A percentile compares a stretch with the other conserved stretches of the same genome.
These are phyloP conservation scores for Floccularia luteovirens DNA, from an alignment of 768 basidiomycete genomes.

Conservation along the genomic window DNA sequence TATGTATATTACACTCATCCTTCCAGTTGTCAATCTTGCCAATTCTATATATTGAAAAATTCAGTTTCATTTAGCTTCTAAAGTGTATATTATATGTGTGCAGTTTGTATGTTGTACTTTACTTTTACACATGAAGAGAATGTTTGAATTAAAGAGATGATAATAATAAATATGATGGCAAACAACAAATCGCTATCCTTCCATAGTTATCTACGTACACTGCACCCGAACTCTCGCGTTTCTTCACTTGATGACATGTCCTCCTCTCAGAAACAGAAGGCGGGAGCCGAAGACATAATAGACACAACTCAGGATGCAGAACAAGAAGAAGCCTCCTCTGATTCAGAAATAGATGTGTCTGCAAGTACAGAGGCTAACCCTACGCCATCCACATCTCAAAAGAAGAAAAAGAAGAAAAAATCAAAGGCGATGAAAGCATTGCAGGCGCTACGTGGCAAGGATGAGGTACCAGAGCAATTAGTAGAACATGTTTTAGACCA, in stretches of 20 bases:
- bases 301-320: slow-evolving; percentile 27
- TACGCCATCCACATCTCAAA: slow-evolving; percentile 35
- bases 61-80: no score
- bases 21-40: no score
- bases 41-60: no score
- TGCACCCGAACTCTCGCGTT: slow-evolving; percentile 1
- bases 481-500: slow-evolving; percentile 62
- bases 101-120: no score
- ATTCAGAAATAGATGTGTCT: slow-evolving; percentile 14
- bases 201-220: no score
- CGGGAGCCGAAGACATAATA: slow-evolving; percentile 31
- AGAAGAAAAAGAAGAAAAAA: slow-evolving; percentile 88
- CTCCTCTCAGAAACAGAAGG: slow-evolving; percentile 32
- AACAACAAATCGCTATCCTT: no score
- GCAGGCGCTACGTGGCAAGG: slow-evolving; percentile 37
- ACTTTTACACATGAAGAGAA: no score
- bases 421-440: slow-evolving; percentile 55
- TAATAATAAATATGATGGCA: no score
- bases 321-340: slow-evolving; percentile 19
- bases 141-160: no score
- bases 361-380: slow-evolving; percentile 10
- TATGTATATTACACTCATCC: no score
- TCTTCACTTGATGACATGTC: slow-evolving; percentile 14
- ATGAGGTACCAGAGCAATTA: slow-evolving; percentile 50
- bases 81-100: no score